Evolutionary conservation across 208 protist species (phyloP).

Genomic region (Leishmania braziliensis): DNA sequence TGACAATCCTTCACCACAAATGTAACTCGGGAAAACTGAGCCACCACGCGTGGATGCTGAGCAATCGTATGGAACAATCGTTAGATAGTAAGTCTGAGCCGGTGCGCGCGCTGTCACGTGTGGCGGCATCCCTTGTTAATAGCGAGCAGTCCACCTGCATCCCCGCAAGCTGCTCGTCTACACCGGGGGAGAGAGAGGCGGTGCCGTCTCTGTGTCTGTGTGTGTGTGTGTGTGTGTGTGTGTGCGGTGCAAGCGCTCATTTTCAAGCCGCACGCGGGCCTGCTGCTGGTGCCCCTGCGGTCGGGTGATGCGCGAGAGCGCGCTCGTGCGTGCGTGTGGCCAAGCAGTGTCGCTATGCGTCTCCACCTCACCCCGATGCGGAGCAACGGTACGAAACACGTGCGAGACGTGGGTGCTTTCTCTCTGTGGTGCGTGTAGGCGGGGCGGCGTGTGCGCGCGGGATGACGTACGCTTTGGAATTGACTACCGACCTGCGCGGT

Average conservation of each 20-base stretch:
- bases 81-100: slow-evolving; percentile 68
- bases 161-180: slow-evolving; percentile 52
- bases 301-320: slow-evolving; percentile 19
- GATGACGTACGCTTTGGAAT: too few relatives aligned
- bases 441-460: not conserved
- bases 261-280: slow-evolving; percentile 30
- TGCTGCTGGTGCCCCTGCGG: slow-evolving; percentile 27
- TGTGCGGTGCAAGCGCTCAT: slow-evolving; percentile 23
- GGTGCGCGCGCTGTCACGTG: slow-evolving; percentile 55
- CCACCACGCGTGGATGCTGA: not conserved
- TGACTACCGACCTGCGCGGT: not conserved
- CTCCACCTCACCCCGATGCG: slow-evolving; percentile 14
- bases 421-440: not conserved
- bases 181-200: slow-evolving; percentile 30
- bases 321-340: not conserved
- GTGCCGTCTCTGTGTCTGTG: not conserved
- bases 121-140: slow-evolving; percentile 33
- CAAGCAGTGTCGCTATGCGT: slow-evolving; percentile 30
- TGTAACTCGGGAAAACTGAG: slow-evolving; percentile 53
- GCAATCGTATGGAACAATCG: slow-evolving; percentile 12
- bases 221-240: slow-evolving; percentile 1
- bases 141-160: slow-evolving; percentile 35
- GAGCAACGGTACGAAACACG: slow-evolving; percentile 35
- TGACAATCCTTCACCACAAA: slow-evolving; percentile 33
- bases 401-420: too few relatives aligned